Evolutionary conservation across 1,284 basidiomycete species (phyloP).

Genomic region (Apiotrichum porosum): DNA sequence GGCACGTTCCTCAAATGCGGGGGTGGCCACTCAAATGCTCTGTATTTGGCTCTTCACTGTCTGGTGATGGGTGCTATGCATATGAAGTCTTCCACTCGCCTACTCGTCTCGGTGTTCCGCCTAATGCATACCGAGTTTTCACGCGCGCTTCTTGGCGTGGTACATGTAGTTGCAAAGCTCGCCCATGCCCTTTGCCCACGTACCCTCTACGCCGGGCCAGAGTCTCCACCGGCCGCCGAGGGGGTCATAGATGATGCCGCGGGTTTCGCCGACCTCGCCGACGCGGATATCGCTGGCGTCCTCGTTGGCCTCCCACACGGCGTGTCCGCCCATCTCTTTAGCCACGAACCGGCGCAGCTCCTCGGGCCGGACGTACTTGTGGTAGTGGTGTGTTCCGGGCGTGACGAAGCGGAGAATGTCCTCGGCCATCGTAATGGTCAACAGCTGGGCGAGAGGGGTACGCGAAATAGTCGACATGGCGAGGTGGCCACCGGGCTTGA

Average conservation of each 20-base stretch:
- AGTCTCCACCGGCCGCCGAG: constrained; percentile 69
- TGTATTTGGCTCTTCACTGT: too few species aligned
- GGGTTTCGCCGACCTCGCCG: constrained; percentile 68
- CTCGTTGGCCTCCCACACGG: constrained; percentile 39
- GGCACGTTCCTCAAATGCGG: too few species aligned
- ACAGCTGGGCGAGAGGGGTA: constrained; percentile 79
- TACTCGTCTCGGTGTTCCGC: neutral
- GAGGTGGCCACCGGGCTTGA: constrained; percentile 91
- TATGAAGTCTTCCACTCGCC: neutral
- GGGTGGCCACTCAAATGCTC: too few species aligned
- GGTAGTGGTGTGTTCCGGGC: constrained; percentile 84
- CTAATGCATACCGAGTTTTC: too few species aligned
- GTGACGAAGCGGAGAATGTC: constrained; percentile 75
- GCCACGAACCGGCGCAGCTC: constrained; percentile 85
- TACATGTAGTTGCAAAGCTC: constrained; percentile 49
- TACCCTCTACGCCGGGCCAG: constrained; percentile 61
- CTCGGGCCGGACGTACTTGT: constrained; percentile 82
- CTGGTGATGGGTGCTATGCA: neutral
- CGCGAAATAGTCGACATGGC: constrained; percentile 96
- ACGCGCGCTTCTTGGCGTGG: constrained; percentile 37
- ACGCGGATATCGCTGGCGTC: constrained; percentile 52
- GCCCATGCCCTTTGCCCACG: constrained; percentile 44
- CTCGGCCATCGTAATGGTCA: constrained; percentile 90
- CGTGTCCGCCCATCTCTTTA: constrained; percentile 52
- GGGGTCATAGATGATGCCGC: constrained; percentile 78